phyloP scores from a whole-genome alignment of 2,329 filamentous ascomycete species.

The Geosmithia putterillii region DNA sequence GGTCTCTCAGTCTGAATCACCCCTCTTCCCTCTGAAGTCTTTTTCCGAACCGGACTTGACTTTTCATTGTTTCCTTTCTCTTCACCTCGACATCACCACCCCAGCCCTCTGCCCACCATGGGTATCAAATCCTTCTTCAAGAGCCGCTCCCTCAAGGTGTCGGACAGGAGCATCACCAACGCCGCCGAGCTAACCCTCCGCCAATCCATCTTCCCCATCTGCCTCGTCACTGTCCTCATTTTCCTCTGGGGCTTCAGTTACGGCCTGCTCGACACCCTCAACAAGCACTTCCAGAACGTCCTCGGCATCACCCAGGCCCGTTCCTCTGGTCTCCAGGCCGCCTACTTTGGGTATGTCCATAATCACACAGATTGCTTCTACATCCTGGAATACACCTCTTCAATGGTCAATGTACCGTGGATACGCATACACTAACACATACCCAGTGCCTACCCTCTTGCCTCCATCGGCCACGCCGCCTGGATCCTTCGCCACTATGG shows the following conservation, averaged over 20 bases:
- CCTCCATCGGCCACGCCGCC: constrained; percentile 53
- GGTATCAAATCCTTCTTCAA: constrained; percentile 29
- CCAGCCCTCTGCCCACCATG: constrained; percentile 17
- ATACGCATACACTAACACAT: too few species aligned
- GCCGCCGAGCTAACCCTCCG: constrained; percentile 48
- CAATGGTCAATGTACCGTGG: too few species aligned
- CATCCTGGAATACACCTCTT: not conserved
- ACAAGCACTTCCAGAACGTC: constrained; percentile 35
- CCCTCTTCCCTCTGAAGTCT: too few species aligned
- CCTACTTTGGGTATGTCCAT: constrained; percentile 41
- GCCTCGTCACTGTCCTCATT: constrained; percentile 36
- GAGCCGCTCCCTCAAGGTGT: constrained; percentile 29
- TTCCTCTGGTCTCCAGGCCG: constrained; percentile 33
- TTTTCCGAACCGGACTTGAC: too few species aligned
- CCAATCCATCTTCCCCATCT: constrained; percentile 54
- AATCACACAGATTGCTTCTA: not conserved
- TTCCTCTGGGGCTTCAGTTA: constrained; percentile 36
- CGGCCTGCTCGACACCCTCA: constrained; percentile 33
- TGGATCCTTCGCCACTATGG: constrained; percentile 52
- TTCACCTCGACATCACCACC: too few species aligned
- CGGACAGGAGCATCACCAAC: constrained; percentile 25
- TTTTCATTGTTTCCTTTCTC: not conserved
- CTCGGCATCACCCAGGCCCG: constrained; percentile 29
- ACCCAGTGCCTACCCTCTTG: constrained; percentile 51
- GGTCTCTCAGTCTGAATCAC: too few species aligned